Evolutionary conservation across 345 rosid species (phyloP).

Genomic region (Eucalyptus polybractea): DNA sequence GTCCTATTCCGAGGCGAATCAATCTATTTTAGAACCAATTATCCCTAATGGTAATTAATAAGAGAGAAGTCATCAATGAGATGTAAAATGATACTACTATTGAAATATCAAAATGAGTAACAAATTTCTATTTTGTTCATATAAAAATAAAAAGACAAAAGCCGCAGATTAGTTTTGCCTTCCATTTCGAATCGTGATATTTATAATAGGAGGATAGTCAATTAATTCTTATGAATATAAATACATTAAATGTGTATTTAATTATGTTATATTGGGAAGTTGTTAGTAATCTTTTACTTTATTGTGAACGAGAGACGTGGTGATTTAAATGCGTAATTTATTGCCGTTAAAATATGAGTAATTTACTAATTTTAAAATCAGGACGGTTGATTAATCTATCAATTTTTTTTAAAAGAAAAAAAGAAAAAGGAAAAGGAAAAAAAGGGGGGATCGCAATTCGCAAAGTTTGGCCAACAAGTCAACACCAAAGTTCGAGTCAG

Average conservation of each 20-base stretch:
- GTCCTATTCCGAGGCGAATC: fast-evolving
- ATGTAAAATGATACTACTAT: neutral
- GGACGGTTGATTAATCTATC: neutral
- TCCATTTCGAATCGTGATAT: neutral
- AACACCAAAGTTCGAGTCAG: neutral
- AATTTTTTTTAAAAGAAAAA: neutral
- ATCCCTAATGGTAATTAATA: neutral
- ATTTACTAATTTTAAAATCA: neutral
- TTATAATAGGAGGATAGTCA: neutral
- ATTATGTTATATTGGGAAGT: neutral
- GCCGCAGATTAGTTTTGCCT: neutral
- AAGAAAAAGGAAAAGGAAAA: neutral
- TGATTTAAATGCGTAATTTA: neutral
- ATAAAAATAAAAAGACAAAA: neutral
- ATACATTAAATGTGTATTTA: neutral
- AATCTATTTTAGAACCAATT: fast-evolving
- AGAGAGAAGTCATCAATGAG: neutral
- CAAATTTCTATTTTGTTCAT: neutral
- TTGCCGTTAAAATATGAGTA: neutral
- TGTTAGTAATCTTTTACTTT: neutral
- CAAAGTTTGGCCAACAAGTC: neutral
- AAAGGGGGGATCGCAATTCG: neutral
- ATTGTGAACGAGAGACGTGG: neutral
- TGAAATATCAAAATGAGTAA: neutral
- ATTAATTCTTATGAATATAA: neutral